Evolutionary conservation across 2,329 filamentous ascomycete species (phyloP).

Genomic region (Fusarium irregulare): DNA sequence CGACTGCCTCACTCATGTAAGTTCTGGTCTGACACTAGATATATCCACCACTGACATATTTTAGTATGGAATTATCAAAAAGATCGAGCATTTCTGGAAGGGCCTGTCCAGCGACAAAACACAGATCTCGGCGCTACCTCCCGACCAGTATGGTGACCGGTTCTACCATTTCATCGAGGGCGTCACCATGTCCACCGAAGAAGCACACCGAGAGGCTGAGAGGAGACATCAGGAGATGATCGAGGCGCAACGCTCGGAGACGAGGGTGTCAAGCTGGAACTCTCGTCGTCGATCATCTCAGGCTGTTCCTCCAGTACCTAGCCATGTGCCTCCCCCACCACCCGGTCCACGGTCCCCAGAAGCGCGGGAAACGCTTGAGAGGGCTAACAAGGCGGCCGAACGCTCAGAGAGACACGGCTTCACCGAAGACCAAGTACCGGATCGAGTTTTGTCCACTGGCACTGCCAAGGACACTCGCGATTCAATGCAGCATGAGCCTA

Average conservation of each 20-base stretch:
- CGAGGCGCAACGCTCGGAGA: constrained; percentile 49
- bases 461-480: constrained; percentile 60
- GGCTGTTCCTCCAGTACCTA: constrained; percentile 58
- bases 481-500: constrained; percentile 66
- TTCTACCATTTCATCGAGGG: constrained; percentile 93
- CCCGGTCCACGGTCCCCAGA: constrained; percentile 53
- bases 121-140: constrained; percentile 92
- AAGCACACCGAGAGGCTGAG: constrained; percentile 74
- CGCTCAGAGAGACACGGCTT: constrained; percentile 50
- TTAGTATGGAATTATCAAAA: constrained; percentile 93
- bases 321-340: constrained; percentile 58
- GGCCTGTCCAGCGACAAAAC: constrained; percentile 84
- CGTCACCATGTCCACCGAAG: constrained; percentile 90
- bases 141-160: constrained; percentile 89
- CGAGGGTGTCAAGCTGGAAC: constrained; percentile 53
- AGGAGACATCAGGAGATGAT: constrained; percentile 71
- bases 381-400: constrained; percentile 54
- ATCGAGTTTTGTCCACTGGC: constrained; percentile 65
- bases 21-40: constrained; percentile 51
- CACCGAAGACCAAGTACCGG: constrained; percentile 66
- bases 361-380: constrained; percentile 55
- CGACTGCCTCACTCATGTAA: constrained; percentile 95
- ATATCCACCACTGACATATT: constrained; percentile 42
- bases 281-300: constrained; percentile 51
- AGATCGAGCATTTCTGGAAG: constrained; percentile 97